Base-by-base conservation (phyloP, 2,329 filamentous ascomycete genomes). In the Sarocladium oryzae region DNA sequence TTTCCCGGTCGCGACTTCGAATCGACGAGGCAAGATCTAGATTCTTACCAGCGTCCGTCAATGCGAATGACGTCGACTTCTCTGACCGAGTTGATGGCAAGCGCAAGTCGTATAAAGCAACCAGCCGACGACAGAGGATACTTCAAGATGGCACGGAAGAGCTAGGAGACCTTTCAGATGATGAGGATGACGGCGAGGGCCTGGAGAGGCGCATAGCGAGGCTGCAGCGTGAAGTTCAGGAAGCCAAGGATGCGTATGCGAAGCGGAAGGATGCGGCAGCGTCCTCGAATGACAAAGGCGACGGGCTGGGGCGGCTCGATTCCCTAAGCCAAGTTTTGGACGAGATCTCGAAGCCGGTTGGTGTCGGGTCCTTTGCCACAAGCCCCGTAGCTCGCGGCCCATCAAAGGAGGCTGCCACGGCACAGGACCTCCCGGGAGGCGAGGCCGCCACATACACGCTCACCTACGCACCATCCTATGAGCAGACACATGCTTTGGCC, bases 31-130 rank as follows among this genome's bases (percentile, higher is more conserved):
- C 93, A 38, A 85, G 92, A 52, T 83, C 81, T 28, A 82, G 84
- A 38, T 99, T 99, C 65, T 75, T 85, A 51, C 84, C 88, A 2
- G 76, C 86, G 9, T 78, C 81, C 36, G 82, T 95, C 28, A 87
- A 95, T 63, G 85, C 89, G 5, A 78, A 79, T 49, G 82, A 86
- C 20, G 88, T 86, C 21, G 89, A 96, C 67, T 93, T 96, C 66
- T 95, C 91, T 2, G 91, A 96, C 67, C 85, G 91, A 50, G 84
- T 97, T 33, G 84, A 83, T 53, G 82, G 82, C 43, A 92, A 92
- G 66, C 81, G 88, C 56, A 89, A 87, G 67, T 89, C 89, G 21
- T 96, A 96, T 72, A 84, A 83, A 58, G 84, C 84, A 32, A 85
- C 86, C 6, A 88, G 78, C 45, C 79, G 86, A 48, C 79, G 83